Evolutionary conservation across 2,329 filamentous ascomycete genomes (phyloP).

Genomic region (Dactylonectria estremocensis): DNA sequence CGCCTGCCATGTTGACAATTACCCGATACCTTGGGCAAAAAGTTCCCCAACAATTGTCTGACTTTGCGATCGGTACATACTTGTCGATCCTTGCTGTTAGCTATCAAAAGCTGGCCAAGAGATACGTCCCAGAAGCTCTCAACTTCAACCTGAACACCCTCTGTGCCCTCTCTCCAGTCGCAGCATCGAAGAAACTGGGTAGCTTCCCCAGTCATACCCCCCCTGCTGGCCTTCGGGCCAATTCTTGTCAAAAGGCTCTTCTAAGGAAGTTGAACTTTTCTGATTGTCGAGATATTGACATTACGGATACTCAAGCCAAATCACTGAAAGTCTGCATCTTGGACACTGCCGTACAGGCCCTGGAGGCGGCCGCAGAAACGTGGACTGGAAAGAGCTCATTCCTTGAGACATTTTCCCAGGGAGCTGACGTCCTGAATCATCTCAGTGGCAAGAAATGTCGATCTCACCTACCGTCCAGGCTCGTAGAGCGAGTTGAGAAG

Average conservation of each 20-base stretch:
- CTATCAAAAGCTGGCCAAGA: conserved; percentile 87
- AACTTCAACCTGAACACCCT: conserved; percentile 86
- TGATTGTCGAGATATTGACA: conserved; percentile 65
- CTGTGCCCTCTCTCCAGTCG: conserved; percentile 73
- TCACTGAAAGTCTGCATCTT: conserved; percentile 72
- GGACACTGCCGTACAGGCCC: conserved; percentile 74
- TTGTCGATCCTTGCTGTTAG: conserved; percentile 84
- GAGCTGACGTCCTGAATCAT: conserved; percentile 71
- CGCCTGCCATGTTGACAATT: conserved; percentile 90
- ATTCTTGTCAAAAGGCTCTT: conserved; percentile 56
- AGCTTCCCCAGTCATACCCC: conserved; percentile 75
- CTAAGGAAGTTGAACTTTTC: conserved; percentile 71
- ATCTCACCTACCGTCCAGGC: conserved; percentile 63
- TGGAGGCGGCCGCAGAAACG: conserved; percentile 77
- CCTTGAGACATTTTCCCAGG: conserved; percentile 82
- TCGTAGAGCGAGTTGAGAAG: conserved; percentile 60
- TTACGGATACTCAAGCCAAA: conserved; percentile 53
- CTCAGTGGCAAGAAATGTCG: conserved; percentile 69
- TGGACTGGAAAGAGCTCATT: conserved; percentile 85
- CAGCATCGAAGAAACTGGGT: conserved; percentile 63
- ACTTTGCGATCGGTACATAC: conserved; percentile 83
- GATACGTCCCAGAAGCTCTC: conserved; percentile 90
- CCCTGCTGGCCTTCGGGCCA: conserved; percentile 65
- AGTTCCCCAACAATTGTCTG: conserved; percentile 74
- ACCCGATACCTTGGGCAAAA: conserved; percentile 86